Base-by-base conservation (phyloP, 2,329 filamentous ascomycete species). In the Sclerotinia trifoliorum region DNA sequence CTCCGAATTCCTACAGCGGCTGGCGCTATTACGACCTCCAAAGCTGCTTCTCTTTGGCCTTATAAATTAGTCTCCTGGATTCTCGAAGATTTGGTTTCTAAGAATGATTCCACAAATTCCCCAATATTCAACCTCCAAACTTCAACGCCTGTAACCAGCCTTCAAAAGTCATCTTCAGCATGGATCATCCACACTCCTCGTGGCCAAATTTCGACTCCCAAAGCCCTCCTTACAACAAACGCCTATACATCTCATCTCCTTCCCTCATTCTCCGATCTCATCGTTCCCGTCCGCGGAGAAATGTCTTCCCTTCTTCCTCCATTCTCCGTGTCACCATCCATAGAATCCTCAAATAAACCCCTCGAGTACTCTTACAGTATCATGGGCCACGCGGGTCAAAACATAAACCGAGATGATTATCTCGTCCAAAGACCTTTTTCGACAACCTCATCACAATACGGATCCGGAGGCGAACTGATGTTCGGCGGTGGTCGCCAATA, bases 61-160 rank as follows among this genome's bases (percentile, higher is more conserved):
- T 96, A 96, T 78, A 96, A 95, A 79, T 85, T 96, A 24, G 88
- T 96, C 2, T 82, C 87, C 1, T 90, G 88, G 79, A 83, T 94
- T 0, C 80, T 96, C 0, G 86, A 91, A 68, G 63, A 70, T 13
- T 66, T 78, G 0, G 52, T 78, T 4, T 61, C 51, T 0, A 64
- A 35, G 3, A 73, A 72, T 8, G 8, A 56, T 11, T 15, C 57
- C 3, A 24, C 51, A 19, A 55, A 46, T 3, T 42, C 78, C 1
- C 79, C 76, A 2, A 77, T 75, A 13, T 87, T 93, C 75, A 93
- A 93, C 74, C 81, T 94, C 35, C 91, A 94, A 78, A 93, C 90
- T 7, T 86, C 84, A 68, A 94, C 91, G 21, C 86, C 90, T 0
- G 90, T 88, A 1, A 83, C 81, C 8, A 76, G 78, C 15, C 75